Percentiles rank a stretch among this genome's conserved stretches.
Conservation (phyloP, 1,284 basidiomycete species). For the Ustanciosporium gigantosporum region DNA sequence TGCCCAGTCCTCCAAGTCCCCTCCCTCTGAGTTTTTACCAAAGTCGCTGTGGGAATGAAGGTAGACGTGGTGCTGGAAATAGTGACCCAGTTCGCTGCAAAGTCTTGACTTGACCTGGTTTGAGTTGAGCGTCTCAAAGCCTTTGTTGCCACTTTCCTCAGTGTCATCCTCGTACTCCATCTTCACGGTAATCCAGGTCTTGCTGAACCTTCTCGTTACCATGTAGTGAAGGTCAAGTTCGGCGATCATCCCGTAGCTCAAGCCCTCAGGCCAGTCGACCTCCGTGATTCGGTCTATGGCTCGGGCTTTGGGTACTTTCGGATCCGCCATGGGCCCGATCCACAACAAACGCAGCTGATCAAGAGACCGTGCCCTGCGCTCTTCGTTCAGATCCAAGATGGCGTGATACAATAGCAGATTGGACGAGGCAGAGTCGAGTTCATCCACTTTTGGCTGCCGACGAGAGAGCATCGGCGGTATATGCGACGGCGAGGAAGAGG, state of each 20-base stretch:
- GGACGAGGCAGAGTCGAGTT: slow-evolving; percentile 14
- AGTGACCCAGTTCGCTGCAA: slow-evolving; percentile 36
- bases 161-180: slow-evolving; percentile 36
- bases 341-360: slow-evolving; percentile 36
- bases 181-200: slow-evolving; percentile 34
- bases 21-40: background rate
- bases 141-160: slow-evolving; percentile 4
- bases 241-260: slow-evolving; percentile 46
- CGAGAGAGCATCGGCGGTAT: slow-evolving; percentile 36
- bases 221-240: slow-evolving; percentile 28
- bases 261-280: slow-evolving; percentile 46
- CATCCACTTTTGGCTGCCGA: slow-evolving; percentile 16
- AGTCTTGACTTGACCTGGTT: slow-evolving; percentile 19
- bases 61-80: slow-evolving; percentile 45
- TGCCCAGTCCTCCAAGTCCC: slow-evolving; percentile 9
- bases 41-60: slow-evolving; percentile 6
- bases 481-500: slow-evolving; percentile 15
- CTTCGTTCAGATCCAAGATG: slow-evolving; percentile 38
- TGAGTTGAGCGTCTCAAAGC: slow-evolving; percentile 22
- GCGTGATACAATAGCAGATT: slow-evolving; percentile 33
- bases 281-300: slow-evolving; percentile 43
- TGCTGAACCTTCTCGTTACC: slow-evolving; percentile 6
- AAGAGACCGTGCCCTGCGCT: slow-evolving; percentile 30
- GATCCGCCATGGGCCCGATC: slow-evolving; percentile 37
- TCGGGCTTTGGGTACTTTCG: slow-evolving; percentile 37